Evolutionary conservation across 2,329 filamentous ascomycete species (phyloP), one percentile per base, ranked within the genome.

Genomic region (Xylaria sp.): DNA sequence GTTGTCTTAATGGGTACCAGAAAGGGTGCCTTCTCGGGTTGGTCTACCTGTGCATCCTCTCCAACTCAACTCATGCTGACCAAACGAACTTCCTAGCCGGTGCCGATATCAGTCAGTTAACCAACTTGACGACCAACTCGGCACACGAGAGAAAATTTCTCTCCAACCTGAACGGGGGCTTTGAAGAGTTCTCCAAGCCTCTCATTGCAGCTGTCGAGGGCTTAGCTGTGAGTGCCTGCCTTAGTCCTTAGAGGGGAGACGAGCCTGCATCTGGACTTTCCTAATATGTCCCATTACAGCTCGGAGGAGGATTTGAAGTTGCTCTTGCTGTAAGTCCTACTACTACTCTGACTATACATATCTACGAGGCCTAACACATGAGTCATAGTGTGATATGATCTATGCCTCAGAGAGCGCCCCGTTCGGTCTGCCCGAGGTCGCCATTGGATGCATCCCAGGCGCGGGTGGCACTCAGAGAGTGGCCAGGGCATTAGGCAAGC

Each of bases 381-480:
- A 21, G 41, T 54, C 31, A 25, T 54, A 75, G 75, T 76, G 75
- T 66, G 77, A 79, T 63, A 74, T 78, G 38, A 77, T 78, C 33
- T 97, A 97, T 81, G 93, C 91, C 77, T 91, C 90, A 2, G 83
- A 88, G 37, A 86, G 80, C 15, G 93, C 94, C 62, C 93, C 90
- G 69, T 97, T 98, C 74, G 95, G 94, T 23, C 93, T 98, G 78
- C 94, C 94, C 0, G 95, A 98, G 81, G 92, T 98, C 79, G 97
- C 94, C 79, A 83, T 98, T 7, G 94, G 95, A 15, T 90, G 90
- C 3, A 92, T 97, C 57, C 95, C 94, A 0, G 94, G 95, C 2
- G 94, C 91, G 0, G 94, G 94, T 19, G 94, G 94, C 9, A 92
- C 88, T 57, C 95, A 98, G 56, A 68, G 76, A 19, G 66, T 78